Evolutionary conservation across 257 asterid genomes (phyloP).

Genomic region (Mentha longifolia): DNA sequence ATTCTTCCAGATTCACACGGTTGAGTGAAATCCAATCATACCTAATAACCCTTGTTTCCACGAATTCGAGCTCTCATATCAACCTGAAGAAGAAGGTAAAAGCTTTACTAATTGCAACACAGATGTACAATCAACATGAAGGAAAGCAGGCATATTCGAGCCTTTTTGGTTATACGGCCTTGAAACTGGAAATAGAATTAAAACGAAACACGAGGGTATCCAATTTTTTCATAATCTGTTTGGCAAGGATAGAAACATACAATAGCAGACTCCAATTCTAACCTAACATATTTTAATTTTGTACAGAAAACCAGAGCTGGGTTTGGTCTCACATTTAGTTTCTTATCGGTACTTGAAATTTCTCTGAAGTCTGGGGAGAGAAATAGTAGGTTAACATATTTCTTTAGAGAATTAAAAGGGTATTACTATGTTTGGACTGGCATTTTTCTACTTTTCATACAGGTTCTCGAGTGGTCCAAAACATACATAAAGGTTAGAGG

Average conservation of each 20-base stretch:
- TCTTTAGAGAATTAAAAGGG: not conserved
- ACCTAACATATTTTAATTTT: not conserved
- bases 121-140: not conserved
- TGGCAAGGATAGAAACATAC: not conserved
- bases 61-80: constrained; percentile 98
- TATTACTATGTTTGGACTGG: not conserved
- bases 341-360: not conserved
- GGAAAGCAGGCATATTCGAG: not conserved
- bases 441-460: not conserved
- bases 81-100: constrained; percentile 49
- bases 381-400: not conserved
- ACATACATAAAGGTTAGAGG: not conserved
- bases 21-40: constrained; percentile 9
- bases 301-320: not conserved
- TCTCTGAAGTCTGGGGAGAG: not conserved
- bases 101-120: not conserved
- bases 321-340: not conserved
- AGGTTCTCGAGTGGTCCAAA: not conserved
- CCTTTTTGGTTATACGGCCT: not conserved
- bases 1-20: not conserved
- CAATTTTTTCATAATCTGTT: not conserved
- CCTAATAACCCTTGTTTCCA: constrained; percentile 90
- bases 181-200: not conserved
- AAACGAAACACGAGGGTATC: constrained; percentile 5
- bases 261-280: not conserved